phyloP scores from a whole-genome alignment of 2,329 filamentous ascomycete species.

The Exserohilum turcica region DNA sequence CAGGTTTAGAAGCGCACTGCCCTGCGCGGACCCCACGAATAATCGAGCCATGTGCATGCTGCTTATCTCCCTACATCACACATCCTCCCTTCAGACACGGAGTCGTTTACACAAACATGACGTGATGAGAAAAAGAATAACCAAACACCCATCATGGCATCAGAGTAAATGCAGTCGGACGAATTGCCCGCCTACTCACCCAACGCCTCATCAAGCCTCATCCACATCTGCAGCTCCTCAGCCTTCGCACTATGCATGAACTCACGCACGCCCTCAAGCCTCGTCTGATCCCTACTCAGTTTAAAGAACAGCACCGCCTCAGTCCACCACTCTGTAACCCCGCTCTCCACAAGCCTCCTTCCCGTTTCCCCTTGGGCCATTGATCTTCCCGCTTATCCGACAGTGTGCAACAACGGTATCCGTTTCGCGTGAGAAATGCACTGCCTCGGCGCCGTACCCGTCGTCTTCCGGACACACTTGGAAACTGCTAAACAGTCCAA shows the following conservation, averaged over 20 bases:
- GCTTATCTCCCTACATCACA: no score
- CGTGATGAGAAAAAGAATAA: no score
- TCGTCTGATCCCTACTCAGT: conserved; percentile 29
- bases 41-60: no score
- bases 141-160: neutral
- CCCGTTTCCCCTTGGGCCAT: conserved; percentile 24
- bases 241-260: conserved; percentile 52
- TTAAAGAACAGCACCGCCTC: conserved; percentile 34
- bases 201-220: conserved; percentile 48
- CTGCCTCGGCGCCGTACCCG: conserved; percentile 35
- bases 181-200: conserved; percentile 2
- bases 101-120: no score
- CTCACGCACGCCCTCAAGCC: conserved; percentile 40
- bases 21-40: neutral
- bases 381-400: conserved; percentile 34
- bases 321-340: conserved; percentile 32
- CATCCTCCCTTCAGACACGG: neutral
- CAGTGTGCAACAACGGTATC: conserved; percentile 47
- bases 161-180: neutral
- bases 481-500: conserved; percentile 51
- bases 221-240: conserved; percentile 40
- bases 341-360: conserved; percentile 20
- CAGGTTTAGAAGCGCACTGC: conserved; percentile 2
- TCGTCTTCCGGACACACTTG: conserved; percentile 47
- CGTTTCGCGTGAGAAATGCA: conserved; percentile 28